Evolutionary conservation across 139 green algal species (phyloP).

Genomic region (Edaphochlamys debaryana): DNA sequence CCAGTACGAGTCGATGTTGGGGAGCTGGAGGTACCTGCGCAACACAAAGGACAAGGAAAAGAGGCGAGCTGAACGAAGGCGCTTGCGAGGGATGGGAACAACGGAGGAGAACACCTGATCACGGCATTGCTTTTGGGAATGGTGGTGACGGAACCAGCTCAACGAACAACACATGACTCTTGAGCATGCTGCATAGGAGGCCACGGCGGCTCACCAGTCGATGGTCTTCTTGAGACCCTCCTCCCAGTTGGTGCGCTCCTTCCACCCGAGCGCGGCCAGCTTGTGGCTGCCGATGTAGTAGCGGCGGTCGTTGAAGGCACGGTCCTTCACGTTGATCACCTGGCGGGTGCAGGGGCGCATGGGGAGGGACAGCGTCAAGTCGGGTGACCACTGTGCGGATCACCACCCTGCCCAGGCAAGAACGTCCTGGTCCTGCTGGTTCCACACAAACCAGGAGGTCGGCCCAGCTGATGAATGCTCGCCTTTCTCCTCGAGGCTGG

Average conservation of each 20-base stretch:
- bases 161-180: too few species aligned
- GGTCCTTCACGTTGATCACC: conserved; percentile 75
- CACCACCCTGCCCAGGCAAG: too few species aligned
- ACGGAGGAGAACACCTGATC: too few species aligned
- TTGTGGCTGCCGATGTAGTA: conserved; percentile 98
- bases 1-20: conserved; percentile 80
- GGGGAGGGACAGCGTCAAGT: too few species aligned
- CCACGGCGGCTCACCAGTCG: conserved; percentile 95
- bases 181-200: too few species aligned
- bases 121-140: too few species aligned
- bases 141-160: too few species aligned
- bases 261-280: conserved; percentile 92
- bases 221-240: conserved; percentile 93
- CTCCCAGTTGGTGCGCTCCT: conserved; percentile 88
- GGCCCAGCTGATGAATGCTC: too few species aligned
- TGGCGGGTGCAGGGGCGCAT: neutral
- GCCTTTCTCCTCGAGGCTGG: too few species aligned
- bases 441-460: too few species aligned
- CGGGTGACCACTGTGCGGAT: too few species aligned
- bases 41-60: neutral
- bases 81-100: neutral
- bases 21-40: conserved; percentile 61
- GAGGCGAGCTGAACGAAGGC: neutral
- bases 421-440: too few species aligned
- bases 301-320: conserved; percentile 91